Evolutionary conservation across 805 yeast species (phyloP), one percentile per base, ranked within the genome.

Genomic region (Priceomyces haplophilus): DNA sequence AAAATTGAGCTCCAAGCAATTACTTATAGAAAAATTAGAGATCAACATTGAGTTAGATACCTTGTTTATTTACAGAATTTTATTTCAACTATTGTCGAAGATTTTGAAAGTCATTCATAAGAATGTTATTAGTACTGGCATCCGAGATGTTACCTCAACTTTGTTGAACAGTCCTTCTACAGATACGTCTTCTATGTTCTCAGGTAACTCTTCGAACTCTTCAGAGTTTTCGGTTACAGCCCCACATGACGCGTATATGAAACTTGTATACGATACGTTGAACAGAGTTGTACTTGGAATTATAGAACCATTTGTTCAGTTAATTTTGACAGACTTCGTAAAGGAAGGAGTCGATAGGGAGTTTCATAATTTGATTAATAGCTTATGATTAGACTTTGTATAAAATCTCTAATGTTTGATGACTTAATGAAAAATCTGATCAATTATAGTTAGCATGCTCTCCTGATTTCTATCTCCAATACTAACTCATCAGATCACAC

Each of bases 1-100:
- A 36, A 60, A 62, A 45, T 51, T 70, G 41, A 67, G 58, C 42
- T 64, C 74, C 13, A 59, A 61, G 30, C 76, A 71, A 42, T 56
- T 71, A 33, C 56, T 67, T 31, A 68, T 71, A 17, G 76, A 71
- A 44, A 71, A 70, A 51, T 54, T 71, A 33, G 76, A 71, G 46
- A 66, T 70, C 37, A 71, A 69, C 43, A 69, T 70, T 34, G 51
- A 58, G 21, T 56, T 71, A 39, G 76, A 71, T 48, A 60, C 55
- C 16, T 49, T 70, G 33, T 71, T 70, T 48, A 65, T 66, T 7
- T 64, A 58, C 52, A 68, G 65, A 47, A 61, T 61, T 36, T 52
- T 65, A 37, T 49, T 69, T 21, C 54, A 60, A 47, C 46, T 70
- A 30, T 40, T 69, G 3, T 40, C 56, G 12, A 52, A 51, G 41